Conservation (phyloP, 2,329 filamentous ascomycete genomes). For the Penicillium sp. region DNA sequence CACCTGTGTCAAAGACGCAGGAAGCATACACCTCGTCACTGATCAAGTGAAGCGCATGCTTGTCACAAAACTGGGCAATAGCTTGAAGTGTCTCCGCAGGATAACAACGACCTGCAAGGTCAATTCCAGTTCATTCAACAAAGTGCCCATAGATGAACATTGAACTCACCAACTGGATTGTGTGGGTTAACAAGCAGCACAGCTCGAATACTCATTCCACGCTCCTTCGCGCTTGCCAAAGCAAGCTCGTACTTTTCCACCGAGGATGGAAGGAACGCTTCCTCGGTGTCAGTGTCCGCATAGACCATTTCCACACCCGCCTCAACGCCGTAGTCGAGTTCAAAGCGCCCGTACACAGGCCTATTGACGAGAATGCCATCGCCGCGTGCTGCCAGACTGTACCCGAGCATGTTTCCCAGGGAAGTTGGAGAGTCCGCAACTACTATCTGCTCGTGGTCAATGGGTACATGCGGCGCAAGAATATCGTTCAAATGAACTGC, state of each 20-base stretch:
- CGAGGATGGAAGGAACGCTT: constrained; percentile 40
- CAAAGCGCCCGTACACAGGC: constrained; percentile 53
- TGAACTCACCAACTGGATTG: constrained; percentile 43
- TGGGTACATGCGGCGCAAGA: constrained; percentile 38
- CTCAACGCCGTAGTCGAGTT: constrained; percentile 51
- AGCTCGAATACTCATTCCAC: constrained; percentile 41
- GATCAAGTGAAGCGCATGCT: constrained; percentile 55
- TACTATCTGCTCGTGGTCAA: constrained; percentile 42
- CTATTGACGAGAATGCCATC: constrained; percentile 51
- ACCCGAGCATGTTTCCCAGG: constrained; percentile 47
- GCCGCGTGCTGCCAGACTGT: constrained; percentile 44
- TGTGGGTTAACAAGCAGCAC: constrained; percentile 49
- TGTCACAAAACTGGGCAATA: constrained; percentile 54
- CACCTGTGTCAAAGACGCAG: constrained; percentile 50
- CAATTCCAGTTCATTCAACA: not conserved
- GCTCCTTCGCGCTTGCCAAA: constrained; percentile 30
- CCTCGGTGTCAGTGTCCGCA: constrained; percentile 37
- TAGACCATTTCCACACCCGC: constrained; percentile 44
- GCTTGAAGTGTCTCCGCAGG: constrained; percentile 42
- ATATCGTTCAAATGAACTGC: constrained; percentile 46
- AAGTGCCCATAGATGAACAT: no score
- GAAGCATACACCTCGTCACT: constrained; percentile 61
- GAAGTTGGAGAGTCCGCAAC: constrained; percentile 47
- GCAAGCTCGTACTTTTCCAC: constrained; percentile 43
- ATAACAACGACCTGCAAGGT: constrained; percentile 45